Evolutionary conservation across 208 protist genomes (phyloP).

Genomic region (Acanthamoeba lenticulata): DNA sequence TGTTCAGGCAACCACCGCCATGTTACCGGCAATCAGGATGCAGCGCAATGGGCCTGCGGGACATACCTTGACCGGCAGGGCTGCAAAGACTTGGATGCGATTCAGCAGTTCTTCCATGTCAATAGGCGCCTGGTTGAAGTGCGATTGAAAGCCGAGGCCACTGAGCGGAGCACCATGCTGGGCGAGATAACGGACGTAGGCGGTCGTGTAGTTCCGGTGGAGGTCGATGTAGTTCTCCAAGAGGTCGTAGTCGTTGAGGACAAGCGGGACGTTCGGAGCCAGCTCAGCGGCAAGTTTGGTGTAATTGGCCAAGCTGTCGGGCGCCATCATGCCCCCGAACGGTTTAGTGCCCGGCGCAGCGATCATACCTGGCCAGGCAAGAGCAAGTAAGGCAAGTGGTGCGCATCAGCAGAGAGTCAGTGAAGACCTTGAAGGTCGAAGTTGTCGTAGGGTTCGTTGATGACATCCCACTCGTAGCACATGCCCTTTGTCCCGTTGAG

Average conservation of each 20-base stretch:
- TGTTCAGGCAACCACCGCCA: background rate
- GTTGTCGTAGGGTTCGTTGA: background rate
- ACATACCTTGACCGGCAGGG: background rate
- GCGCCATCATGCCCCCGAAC: background rate
- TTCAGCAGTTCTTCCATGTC: background rate
- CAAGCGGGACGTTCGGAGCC: background rate
- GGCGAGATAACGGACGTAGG: background rate
- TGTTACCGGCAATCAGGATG: background rate
- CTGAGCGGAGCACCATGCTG: too few species aligned
- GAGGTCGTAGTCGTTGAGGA: background rate
- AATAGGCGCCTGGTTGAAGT: background rate
- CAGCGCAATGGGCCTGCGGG: too few species aligned
- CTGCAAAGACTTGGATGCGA: background rate
- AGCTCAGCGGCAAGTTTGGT: background rate
- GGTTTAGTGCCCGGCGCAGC: background rate
- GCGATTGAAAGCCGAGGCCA: too few species aligned
- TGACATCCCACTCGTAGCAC: background rate
- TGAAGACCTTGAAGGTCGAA: background rate
- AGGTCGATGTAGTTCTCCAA: background rate
- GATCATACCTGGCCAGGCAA: background rate
- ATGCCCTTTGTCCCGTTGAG: background rate
- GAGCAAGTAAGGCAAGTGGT: background rate
- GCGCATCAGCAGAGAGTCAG: too few species aligned
- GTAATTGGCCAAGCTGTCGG: background rate
- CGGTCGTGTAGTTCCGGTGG: background rate